phyloP scores from a whole-genome alignment of 2,329 filamentous ascomycete species.

The Aureobasidium sp. region DNA sequence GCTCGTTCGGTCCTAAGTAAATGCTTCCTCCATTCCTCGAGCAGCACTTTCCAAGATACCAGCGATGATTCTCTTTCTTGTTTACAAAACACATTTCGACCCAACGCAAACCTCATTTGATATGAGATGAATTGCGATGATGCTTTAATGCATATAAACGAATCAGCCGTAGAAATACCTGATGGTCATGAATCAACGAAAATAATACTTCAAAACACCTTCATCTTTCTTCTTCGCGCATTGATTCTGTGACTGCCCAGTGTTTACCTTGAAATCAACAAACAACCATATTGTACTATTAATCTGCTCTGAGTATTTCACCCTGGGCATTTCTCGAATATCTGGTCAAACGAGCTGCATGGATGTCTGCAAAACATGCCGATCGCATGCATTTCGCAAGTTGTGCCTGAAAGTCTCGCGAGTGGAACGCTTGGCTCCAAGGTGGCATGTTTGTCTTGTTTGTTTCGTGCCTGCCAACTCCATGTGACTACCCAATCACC shows the following conservation, averaged over 20 bases:
- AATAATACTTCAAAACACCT: slow-evolving; percentile 5
- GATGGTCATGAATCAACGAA: slow-evolving; percentile 10
- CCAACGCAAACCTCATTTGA: slow-evolving; percentile 6
- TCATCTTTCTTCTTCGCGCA: neutral
- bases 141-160: slow-evolving; percentile 10
- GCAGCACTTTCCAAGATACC: neutral
- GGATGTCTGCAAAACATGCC: neutral
- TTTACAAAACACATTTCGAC: slow-evolving; percentile 8
- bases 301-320: neutral
- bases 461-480: neutral
- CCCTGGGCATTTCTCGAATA: neutral
- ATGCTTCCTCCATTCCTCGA: neutral
- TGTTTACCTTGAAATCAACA: neutral
- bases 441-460: slow-evolving; percentile 10
- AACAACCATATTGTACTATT: neutral
- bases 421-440: neutral
- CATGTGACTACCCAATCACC: slow-evolving; percentile 1
- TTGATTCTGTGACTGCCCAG: neutral
- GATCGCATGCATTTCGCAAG: neutral
- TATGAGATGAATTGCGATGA: neutral
- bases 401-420: neutral
- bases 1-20: slow-evolving; percentile 29
- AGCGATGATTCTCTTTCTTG: slow-evolving; percentile 7
- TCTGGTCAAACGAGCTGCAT: neutral
- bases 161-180: slow-evolving; percentile 11